These are phyloP conservation scores for Oidium heveae DNA, from an alignment of 2,329 filamentous ascomycete species.

Conservation along the genomic window DNA sequence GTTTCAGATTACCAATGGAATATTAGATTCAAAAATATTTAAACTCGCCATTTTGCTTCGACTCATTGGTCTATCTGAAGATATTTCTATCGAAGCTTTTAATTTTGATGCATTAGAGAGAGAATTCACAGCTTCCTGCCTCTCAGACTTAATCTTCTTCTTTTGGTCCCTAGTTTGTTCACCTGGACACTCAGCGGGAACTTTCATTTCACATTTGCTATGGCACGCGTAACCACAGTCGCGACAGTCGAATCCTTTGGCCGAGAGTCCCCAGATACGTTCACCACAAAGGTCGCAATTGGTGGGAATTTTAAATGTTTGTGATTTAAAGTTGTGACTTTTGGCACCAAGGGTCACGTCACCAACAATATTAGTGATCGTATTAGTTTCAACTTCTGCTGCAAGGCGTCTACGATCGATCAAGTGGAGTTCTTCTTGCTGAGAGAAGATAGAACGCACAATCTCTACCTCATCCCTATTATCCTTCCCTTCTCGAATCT, in stretches of 20 bases:
- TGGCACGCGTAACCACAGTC: slow-evolving; percentile 97
- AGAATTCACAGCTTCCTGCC: slow-evolving; percentile 50
- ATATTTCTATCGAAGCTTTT: slow-evolving; percentile 18
- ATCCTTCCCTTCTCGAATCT: slow-evolving; percentile 59
- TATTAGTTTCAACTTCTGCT: slow-evolving; percentile 78
- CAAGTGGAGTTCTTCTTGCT: slow-evolving; percentile 69
- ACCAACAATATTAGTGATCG: slow-evolving; percentile 73
- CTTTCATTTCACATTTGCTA: slow-evolving; percentile 98
- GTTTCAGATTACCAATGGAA: no score
- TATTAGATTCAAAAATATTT: slow-evolving; percentile 52
- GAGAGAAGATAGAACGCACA: slow-evolving; percentile 54
- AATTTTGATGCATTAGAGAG: slow-evolving; percentile 7
- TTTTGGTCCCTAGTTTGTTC: slow-evolving; percentile 84
- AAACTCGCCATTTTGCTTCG: slow-evolving; percentile 73
- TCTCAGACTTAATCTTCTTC: slow-evolving; percentile 73
- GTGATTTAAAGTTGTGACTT: slow-evolving; percentile 95
- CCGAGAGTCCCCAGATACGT: slow-evolving; percentile 86
- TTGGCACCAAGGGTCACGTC: slow-evolving; percentile 80
- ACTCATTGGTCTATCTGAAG: slow-evolving; percentile 38
- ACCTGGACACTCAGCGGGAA: slow-evolving; percentile 82
- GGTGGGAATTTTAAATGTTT: slow-evolving; percentile 96
- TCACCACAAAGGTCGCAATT: slow-evolving; percentile 95
- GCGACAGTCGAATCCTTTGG: slow-evolving; percentile 86
- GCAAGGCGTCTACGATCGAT: slow-evolving; percentile 63
- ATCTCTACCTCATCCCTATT: slow-evolving; percentile 73